Base-by-base conservation (phyloP, 2,329 filamentous ascomycete species). In the Thielaviopsis ethacetica region DNA sequence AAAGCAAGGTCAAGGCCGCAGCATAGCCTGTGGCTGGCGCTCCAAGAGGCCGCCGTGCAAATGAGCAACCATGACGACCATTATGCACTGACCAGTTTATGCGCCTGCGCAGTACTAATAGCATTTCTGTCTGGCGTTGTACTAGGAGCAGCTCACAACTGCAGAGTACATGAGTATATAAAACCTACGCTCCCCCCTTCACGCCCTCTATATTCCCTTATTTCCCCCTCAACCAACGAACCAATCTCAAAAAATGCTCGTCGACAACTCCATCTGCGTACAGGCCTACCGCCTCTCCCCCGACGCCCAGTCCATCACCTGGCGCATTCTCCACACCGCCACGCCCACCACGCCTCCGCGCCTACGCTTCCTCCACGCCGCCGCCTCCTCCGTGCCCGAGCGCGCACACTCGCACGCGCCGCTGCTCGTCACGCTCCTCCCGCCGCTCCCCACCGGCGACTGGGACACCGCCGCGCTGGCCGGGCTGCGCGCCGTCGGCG, bases 201-300 rank as follows among this genome's bases (percentile, higher is more conserved):
- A n/a, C n/a, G n/a, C n/a, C n/a, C n/a, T n/a, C n/a, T n/a, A n/a
- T n/a, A n/a, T n/a, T 38, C 34, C 2, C 24, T 26, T 38, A 3
- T 9, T 15, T 44, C 38, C 38, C 13, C 38, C n/a, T 17, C 34
- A 15, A 44, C n/a, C 38, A 17, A 5, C 38, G 2, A 44, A 5
- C 17, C 51, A n/a, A 7, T n/a, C n/a, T 52, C 13, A 27, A 7
- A 26, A 53, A 27, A 53, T 53, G 51, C 5, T 53, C 2, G 30
- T 53, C 24, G 30, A 30, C 30, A 30, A 53, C 51, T 26, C 56
- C 56, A 22, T 38, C 56, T 4, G n/a, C 7, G 27, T 58, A 3
- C 56, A 58, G 41, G 49, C 56, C 56, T 24, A 58, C 56, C 49
- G 49, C 27, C 50, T 58, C 30, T 58, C 56, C 19, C 50, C 50